Conservation (phyloP, 1,284 basidiomycete species). For the Peniophora sp. region DNA sequence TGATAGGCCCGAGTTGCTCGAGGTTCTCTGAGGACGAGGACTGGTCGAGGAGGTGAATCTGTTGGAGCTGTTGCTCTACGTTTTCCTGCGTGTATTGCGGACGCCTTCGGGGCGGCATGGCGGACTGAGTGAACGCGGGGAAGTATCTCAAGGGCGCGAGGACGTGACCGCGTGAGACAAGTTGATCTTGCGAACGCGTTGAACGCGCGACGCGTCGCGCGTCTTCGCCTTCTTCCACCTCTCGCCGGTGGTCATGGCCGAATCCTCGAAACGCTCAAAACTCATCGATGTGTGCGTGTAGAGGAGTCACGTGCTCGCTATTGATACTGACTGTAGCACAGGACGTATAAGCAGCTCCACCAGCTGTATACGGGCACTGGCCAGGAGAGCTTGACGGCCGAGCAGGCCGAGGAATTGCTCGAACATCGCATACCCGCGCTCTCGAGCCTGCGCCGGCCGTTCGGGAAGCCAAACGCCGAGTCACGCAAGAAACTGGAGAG, state of each 20-base stretch:
- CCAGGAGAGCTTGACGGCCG: conserved; percentile 44
- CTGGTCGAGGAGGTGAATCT: conserved; percentile 80
- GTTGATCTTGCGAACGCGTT: background rate
- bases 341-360: conserved; percentile 63
- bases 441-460: conserved; percentile 47
- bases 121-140: background rate
- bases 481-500: conserved; percentile 60
- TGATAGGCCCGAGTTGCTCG: conserved; percentile 87
- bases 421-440: conserved; percentile 49
- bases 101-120: conserved; percentile 67
- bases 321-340: conserved; percentile 16
- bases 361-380: conserved; percentile 39
- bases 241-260: conserved; percentile 26
- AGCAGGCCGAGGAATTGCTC: conserved; percentile 50
- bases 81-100: conserved; percentile 70
- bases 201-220: background rate
- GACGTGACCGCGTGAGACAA: background rate
- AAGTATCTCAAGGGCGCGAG: background rate
- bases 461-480: conserved; percentile 57
- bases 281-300: conserved; percentile 47
- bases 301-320: background rate
- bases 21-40: conserved; percentile 86
- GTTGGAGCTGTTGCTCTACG: conserved; percentile 79
- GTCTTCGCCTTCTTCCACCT: background rate
- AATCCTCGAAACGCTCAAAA: conserved; percentile 39